Evolutionary conservation across 306 rosid species (phyloP).

Genomic region (Albizia julibrissin): DNA sequence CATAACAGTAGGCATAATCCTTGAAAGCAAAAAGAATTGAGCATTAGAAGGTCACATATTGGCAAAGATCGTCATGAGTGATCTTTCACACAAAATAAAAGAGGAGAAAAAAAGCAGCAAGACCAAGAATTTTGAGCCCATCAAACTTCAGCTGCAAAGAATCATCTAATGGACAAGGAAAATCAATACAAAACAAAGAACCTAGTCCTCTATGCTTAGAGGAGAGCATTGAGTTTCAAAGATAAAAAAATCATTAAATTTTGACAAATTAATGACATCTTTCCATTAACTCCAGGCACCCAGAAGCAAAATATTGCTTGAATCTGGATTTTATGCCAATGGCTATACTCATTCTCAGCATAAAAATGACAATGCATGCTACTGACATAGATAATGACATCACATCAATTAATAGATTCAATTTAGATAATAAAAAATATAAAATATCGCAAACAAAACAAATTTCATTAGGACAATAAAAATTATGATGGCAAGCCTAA

Average conservation of each 20-base stretch:
- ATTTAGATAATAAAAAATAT: neutral
- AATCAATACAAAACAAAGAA: neutral
- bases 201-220: neutral
- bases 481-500: neutral
- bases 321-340: neutral
- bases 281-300: neutral
- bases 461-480: neutral
- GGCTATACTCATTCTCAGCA: neutral
- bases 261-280: neutral
- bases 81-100: neutral
- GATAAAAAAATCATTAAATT: neutral
- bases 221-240: neutral
- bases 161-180: neutral
- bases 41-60: conserved; percentile 7
- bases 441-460: neutral
- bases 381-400: neutral
- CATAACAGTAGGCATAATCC: conserved; percentile 41
- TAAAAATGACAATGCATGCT: neutral
- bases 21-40: conserved; percentile 17
- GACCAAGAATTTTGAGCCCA: neutral
- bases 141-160: neutral
- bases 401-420: conserved; percentile 3
- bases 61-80: neutral
- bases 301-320: neutral
- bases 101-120: neutral